phyloP scores from a whole-genome alignment of 495 filamentous ascomycete genomes.

The Antarctomyces pellizariae region DNA sequence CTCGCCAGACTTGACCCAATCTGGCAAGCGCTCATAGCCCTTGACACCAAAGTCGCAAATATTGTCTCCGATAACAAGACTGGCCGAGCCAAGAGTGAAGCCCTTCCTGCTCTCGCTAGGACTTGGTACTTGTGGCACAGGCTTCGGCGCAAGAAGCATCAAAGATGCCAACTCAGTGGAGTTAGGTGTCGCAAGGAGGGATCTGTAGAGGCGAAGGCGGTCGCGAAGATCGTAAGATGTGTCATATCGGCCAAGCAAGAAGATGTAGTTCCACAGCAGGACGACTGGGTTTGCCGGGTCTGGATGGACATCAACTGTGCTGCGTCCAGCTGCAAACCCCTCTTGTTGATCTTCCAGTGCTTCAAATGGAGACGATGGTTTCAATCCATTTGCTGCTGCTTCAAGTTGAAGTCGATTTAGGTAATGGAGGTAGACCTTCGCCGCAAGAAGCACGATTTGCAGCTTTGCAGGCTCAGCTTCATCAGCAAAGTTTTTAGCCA shows the following conservation, averaged over 20 bases:
- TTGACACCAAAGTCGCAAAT: conserved; percentile 41
- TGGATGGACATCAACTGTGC: conserved; percentile 7
- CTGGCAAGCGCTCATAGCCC: conserved; percentile 58
- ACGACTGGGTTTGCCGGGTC: conserved; percentile 42
- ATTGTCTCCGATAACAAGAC: conserved; percentile 58
- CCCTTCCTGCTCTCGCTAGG: conserved; percentile 60
- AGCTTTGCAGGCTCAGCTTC: conserved; percentile 71
- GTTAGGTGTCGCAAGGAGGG: conserved; percentile 48
- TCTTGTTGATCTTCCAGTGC: conserved; percentile 15
- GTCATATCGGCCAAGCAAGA: conserved; percentile 74
- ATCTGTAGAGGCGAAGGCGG: conserved; percentile 66
- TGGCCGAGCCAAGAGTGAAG: conserved; percentile 58
- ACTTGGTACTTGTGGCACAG: conserved; percentile 65
- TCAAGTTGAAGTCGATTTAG: conserved; percentile 46
- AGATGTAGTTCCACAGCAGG: conserved; percentile 60
- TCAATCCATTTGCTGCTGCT: background rate
- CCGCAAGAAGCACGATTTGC: conserved; percentile 77
- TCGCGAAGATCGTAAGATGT: conserved; percentile 88
- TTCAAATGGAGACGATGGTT: conserved; percentile 2
- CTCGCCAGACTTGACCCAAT: conserved; percentile 60
- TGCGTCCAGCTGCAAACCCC: conserved; percentile 11
- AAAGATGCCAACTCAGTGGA: conserved; percentile 70
- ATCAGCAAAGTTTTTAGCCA: conserved; percentile 60
- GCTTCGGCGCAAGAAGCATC: conserved; percentile 81
- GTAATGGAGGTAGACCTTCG: conserved; percentile 84